Conservation (phyloP, 768 basidiomycete species). For the Lactarius evosmus region DNA sequence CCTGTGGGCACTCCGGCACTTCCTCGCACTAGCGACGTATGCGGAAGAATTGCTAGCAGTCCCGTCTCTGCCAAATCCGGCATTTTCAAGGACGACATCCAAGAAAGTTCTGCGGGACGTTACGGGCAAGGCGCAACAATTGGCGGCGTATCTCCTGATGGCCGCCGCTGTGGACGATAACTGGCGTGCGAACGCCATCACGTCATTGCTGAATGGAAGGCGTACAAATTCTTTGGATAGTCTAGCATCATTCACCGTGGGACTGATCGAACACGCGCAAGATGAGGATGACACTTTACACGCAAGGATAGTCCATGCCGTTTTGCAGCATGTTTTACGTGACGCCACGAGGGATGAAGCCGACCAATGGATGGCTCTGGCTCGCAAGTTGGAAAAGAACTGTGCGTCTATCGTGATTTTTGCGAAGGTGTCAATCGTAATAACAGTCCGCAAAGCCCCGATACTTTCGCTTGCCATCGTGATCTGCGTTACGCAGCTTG, state of each 20-base stretch:
- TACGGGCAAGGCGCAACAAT: slow-evolving; percentile 45
- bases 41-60: slow-evolving; percentile 59
- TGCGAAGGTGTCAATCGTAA: slow-evolving; percentile 2
- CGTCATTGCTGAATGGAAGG: slow-evolving; percentile 35
- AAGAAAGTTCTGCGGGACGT: slow-evolving; percentile 41
- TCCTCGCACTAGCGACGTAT: slow-evolving; percentile 59
- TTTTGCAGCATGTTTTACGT: slow-evolving; percentile 58
- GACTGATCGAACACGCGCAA: slow-evolving; percentile 35
- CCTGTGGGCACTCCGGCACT: slow-evolving; percentile 66
- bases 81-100: slow-evolving; percentile 45
- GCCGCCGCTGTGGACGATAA: slow-evolving; percentile 41
- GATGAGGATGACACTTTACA: slow-evolving; percentile 50
- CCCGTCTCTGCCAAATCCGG: slow-evolving; percentile 45
- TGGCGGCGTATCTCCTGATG: slow-evolving; percentile 63
- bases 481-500: slow-evolving; percentile 54
- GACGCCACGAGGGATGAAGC: slow-evolving; percentile 62
- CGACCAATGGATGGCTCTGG: slow-evolving; percentile 75
- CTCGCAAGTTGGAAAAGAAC: slow-evolving; percentile 56
- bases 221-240: slow-evolving; percentile 25
- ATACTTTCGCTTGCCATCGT: slow-evolving; percentile 66
- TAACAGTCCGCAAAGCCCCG: slow-evolving; percentile 48
- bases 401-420: slow-evolving; percentile 42
- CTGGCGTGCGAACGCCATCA: slow-evolving; percentile 49
- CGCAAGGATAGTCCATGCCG: slow-evolving; percentile 53
- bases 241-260: slow-evolving; percentile 36